These are phyloP conservation scores for Trichoderma sp. DNA, from an alignment of 2,329 filamentous ascomycete species.

Conservation along the genomic window DNA sequence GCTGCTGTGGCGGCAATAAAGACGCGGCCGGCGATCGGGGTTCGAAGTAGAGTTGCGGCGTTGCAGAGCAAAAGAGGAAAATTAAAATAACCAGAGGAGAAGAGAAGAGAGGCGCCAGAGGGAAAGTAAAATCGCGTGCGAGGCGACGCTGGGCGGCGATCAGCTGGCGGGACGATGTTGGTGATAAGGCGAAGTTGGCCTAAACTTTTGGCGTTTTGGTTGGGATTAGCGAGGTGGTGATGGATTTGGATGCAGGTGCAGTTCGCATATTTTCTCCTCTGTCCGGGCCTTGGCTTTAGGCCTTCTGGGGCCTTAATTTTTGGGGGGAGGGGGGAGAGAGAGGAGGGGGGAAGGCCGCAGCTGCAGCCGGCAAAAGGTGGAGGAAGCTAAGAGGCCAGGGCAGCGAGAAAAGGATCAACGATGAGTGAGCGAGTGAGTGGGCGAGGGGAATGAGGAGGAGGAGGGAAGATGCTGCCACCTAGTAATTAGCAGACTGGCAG, in stretches of 20 bases:
- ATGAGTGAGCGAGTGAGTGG: no score
- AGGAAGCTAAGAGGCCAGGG: slow-evolving; percentile 1
- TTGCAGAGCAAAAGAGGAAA: background rate
- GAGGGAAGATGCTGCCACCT: background rate
- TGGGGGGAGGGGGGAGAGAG: background rate
- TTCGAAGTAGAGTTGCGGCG: background rate
- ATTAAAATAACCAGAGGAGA: background rate
- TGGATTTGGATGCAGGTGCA: slow-evolving; percentile 9
- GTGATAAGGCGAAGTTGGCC: slow-evolving; percentile 5
- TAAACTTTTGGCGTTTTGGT: slow-evolving; percentile 3
- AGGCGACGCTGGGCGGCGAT: background rate
- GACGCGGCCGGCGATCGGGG: slow-evolving; percentile 2
- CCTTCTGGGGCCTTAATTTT: slow-evolving; percentile 2
- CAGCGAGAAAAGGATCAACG: background rate
- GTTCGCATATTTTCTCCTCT: slow-evolving; percentile 19
- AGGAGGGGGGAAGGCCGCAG: slow-evolving; percentile 7
- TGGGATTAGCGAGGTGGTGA: slow-evolving; percentile 8
- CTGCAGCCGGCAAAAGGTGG: slow-evolving; percentile 26
- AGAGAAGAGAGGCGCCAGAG: background rate
- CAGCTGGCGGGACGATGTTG: background rate
- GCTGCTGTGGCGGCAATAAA: background rate
- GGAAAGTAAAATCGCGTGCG: background rate
- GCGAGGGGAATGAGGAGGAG: background rate
- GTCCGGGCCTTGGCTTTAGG: slow-evolving; percentile 8
- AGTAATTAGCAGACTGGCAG: no score